These are phyloP conservation scores for Niebla homalea DNA, from an alignment of 495 filamentous ascomycete genomes.

Conservation along the genomic window DNA sequence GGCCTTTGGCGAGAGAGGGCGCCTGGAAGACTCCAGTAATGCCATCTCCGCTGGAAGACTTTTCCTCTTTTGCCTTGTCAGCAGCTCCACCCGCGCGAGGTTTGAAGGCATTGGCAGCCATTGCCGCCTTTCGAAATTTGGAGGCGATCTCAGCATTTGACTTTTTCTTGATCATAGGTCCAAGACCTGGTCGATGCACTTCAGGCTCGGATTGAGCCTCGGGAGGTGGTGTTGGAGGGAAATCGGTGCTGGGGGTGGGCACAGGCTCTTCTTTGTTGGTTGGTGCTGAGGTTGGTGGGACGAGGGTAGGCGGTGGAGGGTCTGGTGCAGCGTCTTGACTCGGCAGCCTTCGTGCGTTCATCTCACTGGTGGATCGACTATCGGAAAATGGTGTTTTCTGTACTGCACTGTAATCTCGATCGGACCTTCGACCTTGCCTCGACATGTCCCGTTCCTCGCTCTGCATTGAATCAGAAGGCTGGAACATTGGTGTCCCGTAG, in stretches of 20 bases:
- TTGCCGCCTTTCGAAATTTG: conserved; percentile 72
- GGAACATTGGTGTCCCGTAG: not conserved
- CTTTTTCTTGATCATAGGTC: conserved; percentile 80
- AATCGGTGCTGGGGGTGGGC: not conserved
- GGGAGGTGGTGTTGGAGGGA: conserved; percentile 13
- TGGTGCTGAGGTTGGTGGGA: not conserved
- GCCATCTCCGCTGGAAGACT: conserved; percentile 54
- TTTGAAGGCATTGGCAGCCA: conserved; percentile 70
- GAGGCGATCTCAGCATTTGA: conserved; percentile 58
- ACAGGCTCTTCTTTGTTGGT: not conserved
- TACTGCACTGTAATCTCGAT: not conserved
- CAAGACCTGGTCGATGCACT: conserved; percentile 60
- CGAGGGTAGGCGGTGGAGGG: not conserved
- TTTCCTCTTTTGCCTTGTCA: conserved; percentile 51
- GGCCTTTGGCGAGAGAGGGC: conserved; percentile 34
- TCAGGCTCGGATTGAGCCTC: conserved; percentile 33
- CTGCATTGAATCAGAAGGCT: not conserved
- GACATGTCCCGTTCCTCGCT: not conserved
- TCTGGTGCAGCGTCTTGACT: conserved; percentile 4
- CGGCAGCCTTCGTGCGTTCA: conserved; percentile 4
- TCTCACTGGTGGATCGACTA: conserved; percentile 4
- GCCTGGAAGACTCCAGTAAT: conserved; percentile 79
- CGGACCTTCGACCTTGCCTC: conserved; percentile 1
- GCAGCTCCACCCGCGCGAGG: conserved; percentile 71
- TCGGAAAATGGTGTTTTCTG: not conserved